These are phyloP conservation scores for Hyphochytrium catenoides DNA, from an alignment of 352 stramenopile genomes.

Conservation along the genomic window DNA sequence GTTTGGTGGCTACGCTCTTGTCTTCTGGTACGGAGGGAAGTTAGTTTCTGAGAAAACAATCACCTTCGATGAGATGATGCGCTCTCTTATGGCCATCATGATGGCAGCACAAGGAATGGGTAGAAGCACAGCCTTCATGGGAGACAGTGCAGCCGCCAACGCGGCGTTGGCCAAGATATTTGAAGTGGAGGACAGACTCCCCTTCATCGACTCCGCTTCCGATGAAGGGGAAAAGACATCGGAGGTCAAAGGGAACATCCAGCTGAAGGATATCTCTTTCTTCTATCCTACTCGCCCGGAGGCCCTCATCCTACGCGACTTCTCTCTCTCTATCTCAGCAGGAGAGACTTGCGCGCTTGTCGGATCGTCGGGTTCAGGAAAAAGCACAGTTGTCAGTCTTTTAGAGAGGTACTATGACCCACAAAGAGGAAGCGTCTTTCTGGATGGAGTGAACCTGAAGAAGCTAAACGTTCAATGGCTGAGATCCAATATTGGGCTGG, in stretches of 20 bases:
- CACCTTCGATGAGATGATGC: slow-evolving; percentile 19
- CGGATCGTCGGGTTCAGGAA: slow-evolving; percentile 30
- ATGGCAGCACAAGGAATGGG: slow-evolving; percentile 17
- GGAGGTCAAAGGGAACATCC: slow-evolving; percentile 13
- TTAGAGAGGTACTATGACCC: slow-evolving; percentile 44
- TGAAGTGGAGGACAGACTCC: slow-evolving; percentile 24
- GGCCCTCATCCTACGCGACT: slow-evolving; percentile 18
- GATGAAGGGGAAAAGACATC: slow-evolving; percentile 4
- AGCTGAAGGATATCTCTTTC: slow-evolving; percentile 32
- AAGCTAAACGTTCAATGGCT: slow-evolving; percentile 33
- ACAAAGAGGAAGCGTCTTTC: slow-evolving; percentile 12
- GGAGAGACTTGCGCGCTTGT: slow-evolving; percentile 43
- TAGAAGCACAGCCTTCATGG: slow-evolving; percentile 11
- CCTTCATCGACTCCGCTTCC: slow-evolving; percentile 16
- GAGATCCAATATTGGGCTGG: slow-evolving; percentile 46
- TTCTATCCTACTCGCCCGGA: slow-evolving; percentile 30
- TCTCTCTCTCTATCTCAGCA: slow-evolving; percentile 25
- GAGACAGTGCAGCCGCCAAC: slow-evolving; percentile 14
- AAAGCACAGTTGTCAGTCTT: slow-evolving; percentile 36
- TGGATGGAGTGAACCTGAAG: slow-evolving; percentile 28
- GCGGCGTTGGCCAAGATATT: slow-evolving; percentile 31
- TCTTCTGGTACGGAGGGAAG: slow-evolving; percentile 28
- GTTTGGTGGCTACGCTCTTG: slow-evolving; percentile 22
- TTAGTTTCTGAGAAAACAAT: slow-evolving; percentile 18
- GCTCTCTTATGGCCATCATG: slow-evolving; percentile 26